Conservation (phyloP, 1,284 basidiomycete species). For the Mycena sp. region DNA sequence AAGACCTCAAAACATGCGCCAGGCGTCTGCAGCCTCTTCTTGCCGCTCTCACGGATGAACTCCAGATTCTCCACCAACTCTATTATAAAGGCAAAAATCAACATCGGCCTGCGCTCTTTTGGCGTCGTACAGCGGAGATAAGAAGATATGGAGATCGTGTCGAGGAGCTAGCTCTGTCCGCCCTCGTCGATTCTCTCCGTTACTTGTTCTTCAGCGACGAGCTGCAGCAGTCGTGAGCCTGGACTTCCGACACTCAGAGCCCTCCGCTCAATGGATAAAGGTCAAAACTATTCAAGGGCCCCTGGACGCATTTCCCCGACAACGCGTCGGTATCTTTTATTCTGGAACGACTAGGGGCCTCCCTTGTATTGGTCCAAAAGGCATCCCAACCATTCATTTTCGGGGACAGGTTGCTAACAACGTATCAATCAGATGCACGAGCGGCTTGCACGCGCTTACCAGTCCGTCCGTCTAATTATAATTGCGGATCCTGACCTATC, state of each 20-base stretch:
- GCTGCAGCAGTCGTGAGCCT: conserved; percentile 54
- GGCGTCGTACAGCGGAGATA: conserved; percentile 70
- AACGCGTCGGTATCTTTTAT: conserved; percentile 43
- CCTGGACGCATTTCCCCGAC: conserved; percentile 70
- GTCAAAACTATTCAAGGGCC: conserved; percentile 57
- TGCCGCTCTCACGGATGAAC: conserved; percentile 59
- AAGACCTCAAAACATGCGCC: conserved; percentile 62
- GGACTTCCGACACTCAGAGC: background rate
- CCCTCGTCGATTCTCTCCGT: conserved; percentile 58
- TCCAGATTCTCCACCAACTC: conserved; percentile 68
- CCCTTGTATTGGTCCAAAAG: conserved; percentile 53
- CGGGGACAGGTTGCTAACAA: background rate
- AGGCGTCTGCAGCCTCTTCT: conserved; percentile 60
- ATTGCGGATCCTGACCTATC: conserved; percentile 2
- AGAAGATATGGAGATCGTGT: conserved; percentile 64
- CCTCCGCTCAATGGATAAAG: conserved; percentile 41
- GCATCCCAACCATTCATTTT: conserved; percentile 40
- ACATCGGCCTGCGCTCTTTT: conserved; percentile 76
- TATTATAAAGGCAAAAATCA: conserved; percentile 86
- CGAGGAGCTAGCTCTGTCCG: conserved; percentile 51
- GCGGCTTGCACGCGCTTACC: conserved; percentile 57
- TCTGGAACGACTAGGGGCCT: conserved; percentile 47
- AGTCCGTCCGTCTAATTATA: conserved; percentile 48
- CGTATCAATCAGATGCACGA: conserved; percentile 55
- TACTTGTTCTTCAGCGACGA: conserved; percentile 65